Conservation (phyloP, 139 green algal genomes). For the Chlamydomonas asymmetrica region DNA sequence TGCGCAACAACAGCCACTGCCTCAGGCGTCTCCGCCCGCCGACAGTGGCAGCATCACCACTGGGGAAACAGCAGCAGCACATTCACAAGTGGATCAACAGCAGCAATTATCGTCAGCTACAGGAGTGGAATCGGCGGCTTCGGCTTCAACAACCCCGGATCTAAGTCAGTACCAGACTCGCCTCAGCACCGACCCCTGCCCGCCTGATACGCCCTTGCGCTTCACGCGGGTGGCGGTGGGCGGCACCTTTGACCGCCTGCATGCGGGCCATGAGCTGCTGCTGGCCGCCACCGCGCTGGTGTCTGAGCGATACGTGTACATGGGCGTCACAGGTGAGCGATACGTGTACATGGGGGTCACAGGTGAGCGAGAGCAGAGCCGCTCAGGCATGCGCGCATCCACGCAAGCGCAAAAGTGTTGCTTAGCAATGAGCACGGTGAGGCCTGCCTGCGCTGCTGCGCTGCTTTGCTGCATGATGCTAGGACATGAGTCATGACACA, state of each 20-base stretch:
- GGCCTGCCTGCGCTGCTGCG: no score
- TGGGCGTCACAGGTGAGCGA: constrained; percentile 75
- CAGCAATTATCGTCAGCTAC: neutral
- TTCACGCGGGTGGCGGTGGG: constrained; percentile 79
- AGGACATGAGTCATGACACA: neutral
- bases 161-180: constrained; percentile 7
- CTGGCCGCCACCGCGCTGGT: constrained; percentile 77
- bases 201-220: constrained; percentile 15
- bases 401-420: no score
- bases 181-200: constrained; percentile 2
- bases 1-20: no score
- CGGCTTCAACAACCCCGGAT: neutral
- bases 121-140: neutral
- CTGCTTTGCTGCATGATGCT: neutral
- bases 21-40: no score
- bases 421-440: no score
- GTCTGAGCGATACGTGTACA: constrained; percentile 48
- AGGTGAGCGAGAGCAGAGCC: constrained; percentile 35
- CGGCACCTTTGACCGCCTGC: constrained; percentile 92
- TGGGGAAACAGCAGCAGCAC: no score
- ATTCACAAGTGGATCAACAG: no score
- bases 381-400: no score
- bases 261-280: constrained; percentile 90
- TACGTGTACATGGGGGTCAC: constrained; percentile 80
- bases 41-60: no score